phyloP scores from a whole-genome alignment of 1,284 basidiomycete species.

The Cryptococcus deneoformans region DNA sequence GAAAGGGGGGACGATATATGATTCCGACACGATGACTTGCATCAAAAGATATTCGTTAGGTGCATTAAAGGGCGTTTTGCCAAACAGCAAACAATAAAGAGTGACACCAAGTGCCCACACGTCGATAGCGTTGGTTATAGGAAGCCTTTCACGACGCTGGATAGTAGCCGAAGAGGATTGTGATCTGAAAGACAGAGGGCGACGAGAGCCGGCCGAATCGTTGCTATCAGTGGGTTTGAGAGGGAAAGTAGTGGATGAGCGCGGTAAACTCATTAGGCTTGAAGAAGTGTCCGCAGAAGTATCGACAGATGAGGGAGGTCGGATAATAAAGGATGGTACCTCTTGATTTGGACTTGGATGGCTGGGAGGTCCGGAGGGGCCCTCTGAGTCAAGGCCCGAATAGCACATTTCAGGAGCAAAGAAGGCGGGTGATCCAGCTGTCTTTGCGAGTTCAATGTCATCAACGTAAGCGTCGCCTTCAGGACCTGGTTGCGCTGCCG shows the following conservation, averaged over 20 bases:
- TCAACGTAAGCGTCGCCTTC: conserved; percentile 63
- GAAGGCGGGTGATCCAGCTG: conserved; percentile 97
- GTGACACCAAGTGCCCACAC: conserved; percentile 99
- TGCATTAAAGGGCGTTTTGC: conserved; percentile 66
- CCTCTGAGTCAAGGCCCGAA: conserved; percentile 34
- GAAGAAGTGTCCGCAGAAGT: not conserved
- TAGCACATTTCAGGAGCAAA: conserved; percentile 93
- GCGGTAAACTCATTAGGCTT: conserved; percentile 16
- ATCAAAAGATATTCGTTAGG: conserved; percentile 78
- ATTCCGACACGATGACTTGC: conserved; percentile 73
- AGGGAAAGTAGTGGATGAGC: conserved; percentile 13
- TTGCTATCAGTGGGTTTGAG: conserved; percentile 22
- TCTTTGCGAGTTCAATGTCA: conserved; percentile 83
- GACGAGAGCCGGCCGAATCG: conserved; percentile 32
- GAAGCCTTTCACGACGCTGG: conserved; percentile 52
- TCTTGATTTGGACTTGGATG: conserved; percentile 14
- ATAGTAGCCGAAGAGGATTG: conserved; percentile 28
- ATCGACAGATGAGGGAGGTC: conserved; percentile 30
- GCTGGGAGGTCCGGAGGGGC: conserved; percentile 12
- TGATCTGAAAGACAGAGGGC: conserved; percentile 28
- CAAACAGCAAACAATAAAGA: conserved; percentile 91
- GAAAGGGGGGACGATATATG: conserved; percentile 66
- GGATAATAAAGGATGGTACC: conserved; percentile 33
- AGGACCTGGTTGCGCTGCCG: conserved; percentile 55
- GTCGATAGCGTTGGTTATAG: conserved; percentile 93